Evolutionary conservation across 306 rosid genomes (phyloP).

Genomic region (Prunus mongolica): DNA sequence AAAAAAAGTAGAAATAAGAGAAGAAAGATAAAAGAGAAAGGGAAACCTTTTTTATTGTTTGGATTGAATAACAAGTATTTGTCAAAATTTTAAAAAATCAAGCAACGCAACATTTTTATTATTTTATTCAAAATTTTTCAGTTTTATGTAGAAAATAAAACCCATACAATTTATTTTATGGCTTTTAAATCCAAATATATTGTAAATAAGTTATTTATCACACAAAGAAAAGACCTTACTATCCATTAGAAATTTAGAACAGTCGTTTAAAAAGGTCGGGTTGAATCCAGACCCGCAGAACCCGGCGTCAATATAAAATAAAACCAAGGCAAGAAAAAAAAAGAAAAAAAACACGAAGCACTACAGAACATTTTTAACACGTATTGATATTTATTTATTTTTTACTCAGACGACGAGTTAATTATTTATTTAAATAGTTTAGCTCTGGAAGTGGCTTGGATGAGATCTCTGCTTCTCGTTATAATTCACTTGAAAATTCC

Average conservation of each 20-base stretch:
- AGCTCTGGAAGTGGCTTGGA: constrained; percentile 10
- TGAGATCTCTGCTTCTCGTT: constrained; percentile 26
- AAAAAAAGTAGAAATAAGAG: neutral
- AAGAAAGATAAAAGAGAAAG: neutral
- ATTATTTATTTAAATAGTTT: neutral
- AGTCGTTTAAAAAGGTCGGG: neutral
- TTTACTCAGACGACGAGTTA: neutral
- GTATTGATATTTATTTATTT: neutral
- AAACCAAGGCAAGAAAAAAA: neutral
- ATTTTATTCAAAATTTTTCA: no score
- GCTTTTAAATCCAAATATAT: no score
- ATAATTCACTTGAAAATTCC: constrained; percentile 25
- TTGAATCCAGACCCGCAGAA: neutral
- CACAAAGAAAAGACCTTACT: neutral
- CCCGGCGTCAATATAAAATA: neutral
- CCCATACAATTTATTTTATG: no score
- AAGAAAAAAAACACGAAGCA: neutral
- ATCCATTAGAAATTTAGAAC: neutral
- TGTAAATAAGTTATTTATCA: no score
- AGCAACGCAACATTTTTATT: no score
- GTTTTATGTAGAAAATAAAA: no score
- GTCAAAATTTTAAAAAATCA: no score
- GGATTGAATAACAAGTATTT: no score
- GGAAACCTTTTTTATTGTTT: no score
- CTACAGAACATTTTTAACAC: constrained; percentile 12